A percentile compares a stretch with the other conserved stretches of the same genome.
phyloP scores from a whole-genome alignment of 208 protist genomes.

The Trichomonas tenax region DNA sequence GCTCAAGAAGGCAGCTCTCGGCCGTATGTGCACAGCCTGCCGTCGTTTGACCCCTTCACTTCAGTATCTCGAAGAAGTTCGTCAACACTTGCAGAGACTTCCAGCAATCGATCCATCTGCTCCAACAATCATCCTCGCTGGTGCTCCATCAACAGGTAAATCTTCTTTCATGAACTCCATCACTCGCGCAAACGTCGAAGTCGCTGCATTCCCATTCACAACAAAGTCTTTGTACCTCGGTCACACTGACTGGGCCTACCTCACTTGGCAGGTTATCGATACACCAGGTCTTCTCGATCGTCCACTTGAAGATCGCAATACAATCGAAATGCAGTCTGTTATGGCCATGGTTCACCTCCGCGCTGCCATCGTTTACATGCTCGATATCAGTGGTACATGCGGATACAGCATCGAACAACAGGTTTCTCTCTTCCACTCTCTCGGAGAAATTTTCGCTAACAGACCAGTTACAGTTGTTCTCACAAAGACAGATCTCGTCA shows the following conservation, averaged over 20 bases:
- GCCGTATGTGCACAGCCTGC: slow-evolving; percentile 50
- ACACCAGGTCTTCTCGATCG: slow-evolving; percentile 93
- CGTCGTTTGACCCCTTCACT: neutral
- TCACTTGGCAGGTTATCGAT: slow-evolving; percentile 98
- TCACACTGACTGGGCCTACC: slow-evolving; percentile 95
- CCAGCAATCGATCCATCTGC: slow-evolving; percentile 97
- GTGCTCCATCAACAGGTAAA: slow-evolving; percentile 99
- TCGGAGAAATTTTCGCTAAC: slow-evolving; percentile 93
- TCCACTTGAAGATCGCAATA: slow-evolving; percentile 96
- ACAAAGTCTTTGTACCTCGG: slow-evolving; percentile 99
- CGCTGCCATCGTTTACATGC: slow-evolving; percentile 89
- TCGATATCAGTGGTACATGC: slow-evolving; percentile 95
- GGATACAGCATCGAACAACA: slow-evolving; percentile 88
- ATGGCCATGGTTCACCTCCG: slow-evolving; percentile 62
- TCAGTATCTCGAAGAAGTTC: slow-evolving; percentile 50
- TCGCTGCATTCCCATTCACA: slow-evolving; percentile 99
- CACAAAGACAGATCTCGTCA: slow-evolving; percentile 94
- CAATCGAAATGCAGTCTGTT: slow-evolving; percentile 99
- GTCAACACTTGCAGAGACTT: slow-evolving; percentile 96
- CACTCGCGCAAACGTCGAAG: slow-evolving; percentile 96
- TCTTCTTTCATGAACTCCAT: slow-evolving; percentile 99
- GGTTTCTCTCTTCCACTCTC: slow-evolving; percentile 79
- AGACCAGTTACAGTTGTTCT: slow-evolving; percentile 96
- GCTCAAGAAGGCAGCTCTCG: slow-evolving; percentile 96
- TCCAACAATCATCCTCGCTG: slow-evolving; percentile 85